These are phyloP conservation scores for Dianthus caryophyllus DNA, from an alignment of 148 eudicot genomes.

Conservation along the genomic window DNA sequence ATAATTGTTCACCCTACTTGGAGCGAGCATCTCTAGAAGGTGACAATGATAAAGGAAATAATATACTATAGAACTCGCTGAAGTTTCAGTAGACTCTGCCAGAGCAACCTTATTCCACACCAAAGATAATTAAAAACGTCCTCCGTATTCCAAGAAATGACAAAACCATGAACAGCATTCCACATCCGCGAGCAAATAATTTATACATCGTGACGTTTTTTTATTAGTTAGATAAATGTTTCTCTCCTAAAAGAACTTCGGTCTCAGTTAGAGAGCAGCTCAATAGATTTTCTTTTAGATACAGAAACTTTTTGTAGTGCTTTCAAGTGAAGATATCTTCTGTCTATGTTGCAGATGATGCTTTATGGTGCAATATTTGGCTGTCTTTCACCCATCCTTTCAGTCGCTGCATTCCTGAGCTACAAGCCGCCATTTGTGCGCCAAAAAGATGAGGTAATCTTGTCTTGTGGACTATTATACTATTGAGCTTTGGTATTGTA, in stretches of 20 bases:
- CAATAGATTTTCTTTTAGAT: background rate
- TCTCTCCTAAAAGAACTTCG: background rate
- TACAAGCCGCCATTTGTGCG: constrained; percentile 90
- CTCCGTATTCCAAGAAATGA: background rate
- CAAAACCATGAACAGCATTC: background rate
- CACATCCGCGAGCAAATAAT: too few relatives aligned
- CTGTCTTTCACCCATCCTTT: constrained; percentile 87
- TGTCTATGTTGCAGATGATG: constrained; percentile 73
- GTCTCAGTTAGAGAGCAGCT: background rate
- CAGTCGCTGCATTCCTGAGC: constrained; percentile 88
- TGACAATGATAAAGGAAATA: too few relatives aligned
- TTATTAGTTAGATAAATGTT: background rate
- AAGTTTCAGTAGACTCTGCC: too few relatives aligned
- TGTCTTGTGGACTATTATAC: constrained; percentile 6
- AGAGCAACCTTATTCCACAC: too few relatives aligned
- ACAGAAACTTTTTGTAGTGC: background rate
- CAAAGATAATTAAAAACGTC: background rate
- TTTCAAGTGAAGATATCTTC: constrained; percentile 8
- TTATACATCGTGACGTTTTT: too few relatives aligned
- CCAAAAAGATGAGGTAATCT: constrained; percentile 87
- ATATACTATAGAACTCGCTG: too few relatives aligned
- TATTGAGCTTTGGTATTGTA: too few relatives aligned
- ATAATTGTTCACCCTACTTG: too few relatives aligned
- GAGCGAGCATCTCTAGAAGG: too few relatives aligned
- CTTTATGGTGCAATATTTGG: constrained; percentile 91